Conservation (phyloP, 352 stramenopile species). For the Pythium guiyangense region DNA sequence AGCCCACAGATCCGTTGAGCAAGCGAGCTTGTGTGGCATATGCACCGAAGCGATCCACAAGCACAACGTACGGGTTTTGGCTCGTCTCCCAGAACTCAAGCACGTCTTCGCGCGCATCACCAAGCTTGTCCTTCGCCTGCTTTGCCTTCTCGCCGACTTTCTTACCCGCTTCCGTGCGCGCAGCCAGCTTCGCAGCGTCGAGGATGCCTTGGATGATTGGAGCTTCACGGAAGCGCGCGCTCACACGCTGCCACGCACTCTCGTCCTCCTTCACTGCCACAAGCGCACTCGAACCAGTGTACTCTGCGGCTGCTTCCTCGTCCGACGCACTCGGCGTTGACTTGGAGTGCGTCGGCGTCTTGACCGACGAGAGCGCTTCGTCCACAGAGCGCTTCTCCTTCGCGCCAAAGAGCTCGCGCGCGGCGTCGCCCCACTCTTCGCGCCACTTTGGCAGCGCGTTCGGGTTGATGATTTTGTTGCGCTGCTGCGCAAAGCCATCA, state of each 20-base stretch:
- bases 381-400: slow-evolving; percentile 71
- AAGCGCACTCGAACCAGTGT: slow-evolving; percentile 69
- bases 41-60: background rate
- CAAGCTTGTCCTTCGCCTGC: slow-evolving; percentile 75
- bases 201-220: slow-evolving; percentile 93
- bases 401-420: slow-evolving; percentile 71
- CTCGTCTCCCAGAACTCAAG: slow-evolving; percentile 97
- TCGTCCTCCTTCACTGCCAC: slow-evolving; percentile 92
- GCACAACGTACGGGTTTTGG: slow-evolving; percentile 92
- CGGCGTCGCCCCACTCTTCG: slow-evolving; percentile 66
- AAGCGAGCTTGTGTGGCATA: background rate
- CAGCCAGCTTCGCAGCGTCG: slow-evolving; percentile 74
- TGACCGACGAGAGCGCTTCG: slow-evolving; percentile 67
- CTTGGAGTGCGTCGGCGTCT: slow-evolving; percentile 37
- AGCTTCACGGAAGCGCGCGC: slow-evolving; percentile 90
- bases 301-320: slow-evolving; percentile 39
- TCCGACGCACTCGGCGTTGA: slow-evolving; percentile 20
- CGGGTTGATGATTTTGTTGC: slow-evolving; percentile 58
- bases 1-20: slow-evolving; percentile 1
- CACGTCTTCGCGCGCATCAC: slow-evolving; percentile 77
- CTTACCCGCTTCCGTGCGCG: slow-evolving; percentile 69
- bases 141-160: slow-evolving; percentile 71
- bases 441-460: slow-evolving; percentile 39
- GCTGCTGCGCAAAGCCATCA: slow-evolving; percentile 35
- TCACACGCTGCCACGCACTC: slow-evolving; percentile 93